Percentiles rank a stretch among this genome's conserved stretches.
Evolutionary conservation across 306 rosid genomes (phyloP).

Genomic region (Carpinus fangiana): DNA sequence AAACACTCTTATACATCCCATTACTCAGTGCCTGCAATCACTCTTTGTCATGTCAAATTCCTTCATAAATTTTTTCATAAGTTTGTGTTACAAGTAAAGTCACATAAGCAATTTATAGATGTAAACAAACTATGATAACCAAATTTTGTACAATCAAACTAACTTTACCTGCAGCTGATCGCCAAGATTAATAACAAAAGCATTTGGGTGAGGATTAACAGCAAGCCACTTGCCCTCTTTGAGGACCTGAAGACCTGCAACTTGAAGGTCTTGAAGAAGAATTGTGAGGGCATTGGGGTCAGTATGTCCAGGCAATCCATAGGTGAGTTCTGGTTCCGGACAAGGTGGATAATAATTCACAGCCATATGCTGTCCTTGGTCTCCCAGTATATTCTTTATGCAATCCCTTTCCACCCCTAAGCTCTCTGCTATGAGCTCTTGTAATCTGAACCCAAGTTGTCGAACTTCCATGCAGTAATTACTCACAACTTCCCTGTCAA

Average conservation of each 20-base stretch:
- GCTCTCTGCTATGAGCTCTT: slow-evolving; percentile 77
- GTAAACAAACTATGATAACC: too few relatives aligned
- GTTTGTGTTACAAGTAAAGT: too few relatives aligned
- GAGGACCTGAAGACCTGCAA: slow-evolving; percentile 84
- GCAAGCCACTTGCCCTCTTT: slow-evolving; percentile 82
- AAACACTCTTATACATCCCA: slow-evolving; percentile 82
- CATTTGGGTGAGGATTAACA: slow-evolving; percentile 69
- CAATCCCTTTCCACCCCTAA: slow-evolving; percentile 66
- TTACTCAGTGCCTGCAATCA: slow-evolving; percentile 82
- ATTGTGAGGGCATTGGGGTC: slow-evolving; percentile 95
- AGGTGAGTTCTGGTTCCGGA: slow-evolving; percentile 88
- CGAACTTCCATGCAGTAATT: slow-evolving; percentile 59
- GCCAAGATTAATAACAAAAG: slow-evolving; percentile 82
- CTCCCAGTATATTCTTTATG: slow-evolving; percentile 56
- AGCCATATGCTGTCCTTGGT: slow-evolving; percentile 97
- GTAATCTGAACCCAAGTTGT: slow-evolving; percentile 54
- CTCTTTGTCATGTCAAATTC: neutral
- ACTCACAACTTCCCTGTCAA: slow-evolving; percentile 58
- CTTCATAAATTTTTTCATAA: too few relatives aligned
- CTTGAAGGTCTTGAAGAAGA: slow-evolving; percentile 67
- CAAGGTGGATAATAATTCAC: slow-evolving; percentile 89
- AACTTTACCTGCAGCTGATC: slow-evolving; percentile 78
- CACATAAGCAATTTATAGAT: too few relatives aligned
- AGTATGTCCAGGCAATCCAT: slow-evolving; percentile 86
- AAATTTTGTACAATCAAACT: neutral